phyloP scores from a whole-genome alignment of 805 yeast species.

The Priceomyces melissophilus region DNA sequence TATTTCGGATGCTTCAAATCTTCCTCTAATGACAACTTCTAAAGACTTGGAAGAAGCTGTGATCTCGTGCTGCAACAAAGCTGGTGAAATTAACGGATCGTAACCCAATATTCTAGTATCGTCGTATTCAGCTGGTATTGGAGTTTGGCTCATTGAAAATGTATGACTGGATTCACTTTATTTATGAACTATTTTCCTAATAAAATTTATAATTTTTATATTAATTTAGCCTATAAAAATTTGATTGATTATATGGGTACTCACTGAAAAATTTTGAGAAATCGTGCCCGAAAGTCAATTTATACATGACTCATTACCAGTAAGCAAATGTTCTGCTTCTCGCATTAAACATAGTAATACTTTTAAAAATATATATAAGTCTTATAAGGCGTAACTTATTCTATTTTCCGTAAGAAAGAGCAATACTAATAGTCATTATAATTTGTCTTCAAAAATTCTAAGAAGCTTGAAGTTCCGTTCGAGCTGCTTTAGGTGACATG shows the following conservation, averaged over 20 bases:
- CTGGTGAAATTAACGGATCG: constrained; percentile 94
- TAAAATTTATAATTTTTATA: neutral
- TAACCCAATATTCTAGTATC: constrained; percentile 83
- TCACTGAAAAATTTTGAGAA: constrained; percentile 4
- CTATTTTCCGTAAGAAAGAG: too few relatives aligned
- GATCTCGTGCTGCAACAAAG: constrained; percentile 78
- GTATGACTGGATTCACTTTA: too few relatives aligned
- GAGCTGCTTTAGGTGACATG: too few relatives aligned
- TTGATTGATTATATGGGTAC: neutral
- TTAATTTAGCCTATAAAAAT: neutral
- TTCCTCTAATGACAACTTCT: constrained; percentile 68
- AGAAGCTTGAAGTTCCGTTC: too few relatives aligned
- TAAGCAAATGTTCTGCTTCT: too few relatives aligned
- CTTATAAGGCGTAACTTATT: too few relatives aligned
- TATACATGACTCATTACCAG: constrained; percentile 1
- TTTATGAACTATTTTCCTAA: too few relatives aligned
- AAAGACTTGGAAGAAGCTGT: constrained; percentile 57
- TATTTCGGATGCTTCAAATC: constrained; percentile 74
- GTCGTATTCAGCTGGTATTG: constrained; percentile 63
- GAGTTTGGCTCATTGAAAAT: constrained; percentile 39
- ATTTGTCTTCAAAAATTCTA: too few relatives aligned
- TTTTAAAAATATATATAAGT: too few relatives aligned
- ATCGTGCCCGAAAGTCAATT: constrained; percentile 4
- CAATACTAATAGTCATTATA: too few relatives aligned
- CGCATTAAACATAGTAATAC: too few relatives aligned